These are phyloP conservation scores for Phialemoniopsis sp. DNA, from an alignment of 2,329 filamentous ascomycete species.

Conservation along the genomic window DNA sequence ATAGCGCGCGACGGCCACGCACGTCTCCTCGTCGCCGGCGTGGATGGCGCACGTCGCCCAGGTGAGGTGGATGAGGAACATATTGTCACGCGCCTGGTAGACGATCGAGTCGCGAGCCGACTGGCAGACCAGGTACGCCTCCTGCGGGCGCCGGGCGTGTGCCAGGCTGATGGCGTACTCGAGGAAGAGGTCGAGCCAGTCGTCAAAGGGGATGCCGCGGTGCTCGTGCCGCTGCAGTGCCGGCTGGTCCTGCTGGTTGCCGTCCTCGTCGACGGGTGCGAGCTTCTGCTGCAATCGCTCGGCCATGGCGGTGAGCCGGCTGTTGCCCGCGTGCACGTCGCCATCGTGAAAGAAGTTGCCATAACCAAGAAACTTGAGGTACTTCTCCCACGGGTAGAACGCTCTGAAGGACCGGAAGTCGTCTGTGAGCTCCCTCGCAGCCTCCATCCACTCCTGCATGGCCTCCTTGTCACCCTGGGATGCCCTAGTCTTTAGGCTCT, in stretches of 20 bases:
- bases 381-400: slow-evolving; percentile 65
- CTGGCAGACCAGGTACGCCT: slow-evolving; percentile 77
- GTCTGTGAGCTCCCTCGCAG: slow-evolving; percentile 55
- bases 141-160: slow-evolving; percentile 58
- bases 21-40: slow-evolving; percentile 74
- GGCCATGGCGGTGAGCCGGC: slow-evolving; percentile 50
- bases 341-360: slow-evolving; percentile 27
- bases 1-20: slow-evolving; percentile 69
- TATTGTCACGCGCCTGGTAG: slow-evolving; percentile 66
- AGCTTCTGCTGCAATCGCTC: slow-evolving; percentile 46
- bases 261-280: slow-evolving; percentile 24
- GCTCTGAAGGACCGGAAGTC: slow-evolving; percentile 61
- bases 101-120: slow-evolving; percentile 76
- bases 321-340: slow-evolving; percentile 21
- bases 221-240: slow-evolving; percentile 26
- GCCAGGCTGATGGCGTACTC: slow-evolving; percentile 80
- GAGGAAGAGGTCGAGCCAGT: slow-evolving; percentile 87
- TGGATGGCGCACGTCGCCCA: slow-evolving; percentile 83
- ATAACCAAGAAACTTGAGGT: slow-evolving; percentile 51
- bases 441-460: slow-evolving; percentile 51
- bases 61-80: slow-evolving; percentile 70
- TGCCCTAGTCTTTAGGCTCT: slow-evolving; percentile 25
- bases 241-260: slow-evolving; percentile 18
- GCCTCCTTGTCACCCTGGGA: slow-evolving; percentile 33
- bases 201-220: slow-evolving; percentile 73